These are phyloP conservation scores for Ophiostoma ulmi DNA, from an alignment of 2,329 filamentous ascomycete species.

Conservation along the genomic window DNA sequence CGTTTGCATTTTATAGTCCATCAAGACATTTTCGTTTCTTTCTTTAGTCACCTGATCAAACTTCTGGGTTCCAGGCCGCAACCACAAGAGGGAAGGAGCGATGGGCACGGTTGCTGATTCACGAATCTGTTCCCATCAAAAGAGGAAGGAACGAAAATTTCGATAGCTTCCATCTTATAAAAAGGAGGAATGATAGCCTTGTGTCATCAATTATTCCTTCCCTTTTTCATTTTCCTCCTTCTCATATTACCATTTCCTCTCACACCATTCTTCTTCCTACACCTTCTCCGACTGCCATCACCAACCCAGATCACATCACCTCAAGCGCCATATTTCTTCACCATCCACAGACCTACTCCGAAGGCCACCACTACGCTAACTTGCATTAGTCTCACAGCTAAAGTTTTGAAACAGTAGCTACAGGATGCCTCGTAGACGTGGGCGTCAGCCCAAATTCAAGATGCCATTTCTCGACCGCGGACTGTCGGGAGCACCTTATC, in stretches of 20 bases:
- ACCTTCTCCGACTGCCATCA: neutral
- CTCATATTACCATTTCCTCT: neutral
- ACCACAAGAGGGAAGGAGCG: neutral
- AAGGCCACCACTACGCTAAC: too few species aligned
- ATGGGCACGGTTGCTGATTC: neutral
- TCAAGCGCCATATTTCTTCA: too few species aligned
- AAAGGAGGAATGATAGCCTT: neutral
- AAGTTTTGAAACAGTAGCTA: neutral
- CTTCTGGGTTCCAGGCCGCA: neutral
- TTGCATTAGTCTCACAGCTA: too few species aligned
- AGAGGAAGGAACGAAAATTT: neutral
- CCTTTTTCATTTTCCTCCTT: neutral
- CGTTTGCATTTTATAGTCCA: neutral
- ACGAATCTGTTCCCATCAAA: neutral
- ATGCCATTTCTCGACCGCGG: slow-evolving; percentile 19
- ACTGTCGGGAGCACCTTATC: slow-evolving; percentile 20
- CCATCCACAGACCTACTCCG: too few species aligned
- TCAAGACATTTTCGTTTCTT: slow-evolving; percentile 1
- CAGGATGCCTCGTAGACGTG: slow-evolving; percentile 13
- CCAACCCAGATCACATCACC: neutral
- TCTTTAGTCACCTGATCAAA: neutral
- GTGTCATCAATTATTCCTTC: neutral
- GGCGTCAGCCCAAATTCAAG: slow-evolving; percentile 17
- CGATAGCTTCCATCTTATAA: neutral
- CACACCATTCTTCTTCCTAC: neutral